Evolutionary conservation across 139 green algal genomes (phyloP), one percentile per base, ranked within the genome.

Genomic region (Marvania coccoides): DNA sequence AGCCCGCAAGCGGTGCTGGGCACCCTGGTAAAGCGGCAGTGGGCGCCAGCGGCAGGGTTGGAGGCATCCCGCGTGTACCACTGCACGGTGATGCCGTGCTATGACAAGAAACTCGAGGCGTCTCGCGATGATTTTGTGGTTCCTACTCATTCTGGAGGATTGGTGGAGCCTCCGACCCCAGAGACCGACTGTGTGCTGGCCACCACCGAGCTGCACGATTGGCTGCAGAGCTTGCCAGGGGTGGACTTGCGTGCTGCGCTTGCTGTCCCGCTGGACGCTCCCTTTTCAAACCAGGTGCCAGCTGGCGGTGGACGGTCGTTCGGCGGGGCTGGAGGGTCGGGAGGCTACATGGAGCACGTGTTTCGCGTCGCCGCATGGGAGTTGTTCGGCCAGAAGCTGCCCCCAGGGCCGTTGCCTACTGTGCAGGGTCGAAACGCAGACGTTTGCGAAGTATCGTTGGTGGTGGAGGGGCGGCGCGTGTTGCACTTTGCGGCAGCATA

Each of bases 51-150:
- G 51, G 56, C 39, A 73, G 67, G 77, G 47, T 24, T 31, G 37
- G 28, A 77, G 30, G 78, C 81, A 4, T 47, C 34, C 1, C 10
- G 55, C 0, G 58, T 98, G 2, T 97, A 91, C 73, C 94, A 99
- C 73, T 87, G 81, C n/a, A 75, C 81, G 12, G 71, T 99, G 8
- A 98, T 97, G 91, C 94, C 94, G 1, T 99, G 94, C 80, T 98
- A 94, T 74, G 94, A 99, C 80, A 99, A 99, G 78, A 99, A 99
- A 88, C 83, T 99, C 26, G 94, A 99, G 77, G 95, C 91, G 5
- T 81, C 87, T 0, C 66, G 90, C 0, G 84, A 88, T 7, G 88
- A 96, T 67, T 87, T 97, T 14, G 58, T 37, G 13, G 26, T 78
- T 26, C 30, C 8, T 6, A 57, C 6, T n/a, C 19, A 51, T 6